Evolutionary conservation across 2,329 filamentous ascomycete species (phyloP), one percentile per base, ranked within the genome.

Genomic region (Penicillium sp.): DNA sequence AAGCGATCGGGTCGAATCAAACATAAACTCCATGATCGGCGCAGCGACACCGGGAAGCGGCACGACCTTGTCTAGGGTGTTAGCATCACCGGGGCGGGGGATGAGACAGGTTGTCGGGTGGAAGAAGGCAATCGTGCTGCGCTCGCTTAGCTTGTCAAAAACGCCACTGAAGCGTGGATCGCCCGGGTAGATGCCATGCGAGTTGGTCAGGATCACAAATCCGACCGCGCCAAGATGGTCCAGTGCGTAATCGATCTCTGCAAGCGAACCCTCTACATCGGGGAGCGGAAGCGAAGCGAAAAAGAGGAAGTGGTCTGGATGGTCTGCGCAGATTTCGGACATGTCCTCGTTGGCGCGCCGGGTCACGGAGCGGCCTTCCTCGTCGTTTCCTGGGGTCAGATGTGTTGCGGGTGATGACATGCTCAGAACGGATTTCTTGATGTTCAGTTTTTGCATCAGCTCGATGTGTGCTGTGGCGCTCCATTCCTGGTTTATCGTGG

Each of bases 201-300:
- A 74, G 54, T 84, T 84, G 1, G 81, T 81, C 61, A 81, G 58
- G 4, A 84, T 61, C 0, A 74, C 74, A 44, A 83, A 76, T 1
- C 82, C 81, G 56, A 83, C 79, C 0, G 77, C 78, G 7, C 77
- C 73, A 29, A 76, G 60, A 34, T 78, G 70, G 9, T 70, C 66
- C 2, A 76, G 64, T 1, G 73, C 74, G 2, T 67, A 64, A 0
- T 74, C 71, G 29, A 84, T 79, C 59, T 84, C 82, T 3, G 62
- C 58, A 7, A 84, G 62, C 7, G 75, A 70, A 3, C 74, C 75
- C 1, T 75, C 60, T 0, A 83, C 71, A 58, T 82, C 75, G 0
- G 81, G 80, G 0, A 84, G 63, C 0, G 81, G 81, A 3, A 84
- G 68, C 1, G 77, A 76, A 0, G 81, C 82, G 65, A 81, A 84